Percentiles rank a stretch among this genome's conserved stretches.
Evolutionary conservation across 768 basidiomycete species (phyloP).

Genomic region (Galerina sulciceps): DNA sequence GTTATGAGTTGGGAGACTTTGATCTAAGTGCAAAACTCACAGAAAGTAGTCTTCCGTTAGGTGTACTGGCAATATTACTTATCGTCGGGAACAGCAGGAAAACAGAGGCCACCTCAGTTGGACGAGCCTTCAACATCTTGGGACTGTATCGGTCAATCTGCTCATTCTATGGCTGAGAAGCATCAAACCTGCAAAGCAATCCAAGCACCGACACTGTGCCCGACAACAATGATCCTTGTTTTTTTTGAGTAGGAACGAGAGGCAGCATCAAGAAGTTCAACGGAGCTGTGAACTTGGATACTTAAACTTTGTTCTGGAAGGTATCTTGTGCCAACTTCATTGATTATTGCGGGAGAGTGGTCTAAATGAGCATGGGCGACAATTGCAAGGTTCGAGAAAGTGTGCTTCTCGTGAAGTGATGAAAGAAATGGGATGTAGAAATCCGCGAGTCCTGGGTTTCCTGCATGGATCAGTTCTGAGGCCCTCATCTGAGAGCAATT

Average conservation of each 20-base stretch:
- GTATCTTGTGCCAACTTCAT: constrained; percentile 14
- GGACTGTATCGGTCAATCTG: background rate
- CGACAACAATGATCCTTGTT: constrained; percentile 50
- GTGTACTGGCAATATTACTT: constrained; percentile 62
- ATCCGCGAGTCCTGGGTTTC: constrained; percentile 62
- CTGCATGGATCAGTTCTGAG: constrained; percentile 27
- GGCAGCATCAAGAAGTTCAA: constrained; percentile 57
- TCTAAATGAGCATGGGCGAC: constrained; percentile 68
- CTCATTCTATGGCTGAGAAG: background rate
- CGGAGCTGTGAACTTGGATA: constrained; percentile 56
- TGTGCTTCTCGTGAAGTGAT: constrained; percentile 44
- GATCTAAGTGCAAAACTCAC: constrained; percentile 43
- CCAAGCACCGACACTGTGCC: constrained; percentile 81
- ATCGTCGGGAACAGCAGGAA: constrained; percentile 78
- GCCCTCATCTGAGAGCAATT: background rate
- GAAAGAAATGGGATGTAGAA: constrained; percentile 74
- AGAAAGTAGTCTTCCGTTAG: constrained; percentile 62
- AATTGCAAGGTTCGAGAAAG: constrained; percentile 48
- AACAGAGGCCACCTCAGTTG: constrained; percentile 38
- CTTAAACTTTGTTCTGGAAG: constrained; percentile 38
- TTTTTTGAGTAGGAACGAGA: constrained; percentile 30
- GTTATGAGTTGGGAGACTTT: background rate
- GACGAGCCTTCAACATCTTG: constrained; percentile 56
- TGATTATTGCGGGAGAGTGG: constrained; percentile 52
- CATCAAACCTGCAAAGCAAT: constrained; percentile 57